phyloP scores from a whole-genome alignment of 1,284 basidiomycete genomes.

The Vanrija pseudolonga region DNA sequence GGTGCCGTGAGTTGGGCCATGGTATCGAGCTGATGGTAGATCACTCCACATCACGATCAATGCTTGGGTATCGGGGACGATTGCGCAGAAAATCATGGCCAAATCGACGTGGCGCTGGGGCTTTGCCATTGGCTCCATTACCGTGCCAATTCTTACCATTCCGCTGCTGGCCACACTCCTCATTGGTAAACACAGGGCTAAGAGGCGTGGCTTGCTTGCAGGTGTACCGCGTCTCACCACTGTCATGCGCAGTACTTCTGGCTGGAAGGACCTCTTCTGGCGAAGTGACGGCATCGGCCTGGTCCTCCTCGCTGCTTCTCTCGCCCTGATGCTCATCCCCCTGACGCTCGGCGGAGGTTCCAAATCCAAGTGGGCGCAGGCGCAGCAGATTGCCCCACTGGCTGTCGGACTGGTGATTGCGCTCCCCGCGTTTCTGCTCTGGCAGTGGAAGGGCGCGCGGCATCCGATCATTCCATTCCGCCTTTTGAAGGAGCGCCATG shows the following conservation, averaged over 20 bases:
- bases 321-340: constrained; percentile 45
- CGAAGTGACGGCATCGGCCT: constrained; percentile 46
- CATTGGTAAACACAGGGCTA: neutral
- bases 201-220: neutral
- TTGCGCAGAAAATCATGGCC: neutral
- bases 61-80: neutral
- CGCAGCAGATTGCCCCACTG: constrained; percentile 45
- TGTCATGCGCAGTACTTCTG: too few relatives aligned
- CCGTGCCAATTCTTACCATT: constrained; percentile 18
- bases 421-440: constrained; percentile 44
- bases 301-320: constrained; percentile 39
- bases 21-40: neutral
- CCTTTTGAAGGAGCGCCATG: constrained; percentile 39
- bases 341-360: constrained; percentile 47
- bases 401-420: constrained; percentile 40
- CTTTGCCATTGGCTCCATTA: neutral
- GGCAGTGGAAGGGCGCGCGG: constrained; percentile 39
- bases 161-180: constrained; percentile 27
- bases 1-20: constrained; percentile 35
- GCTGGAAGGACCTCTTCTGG: constrained; percentile 44
- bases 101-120: constrained; percentile 65
- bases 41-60: constrained; percentile 46
- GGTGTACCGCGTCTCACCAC: neutral
- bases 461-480: constrained; percentile 38
- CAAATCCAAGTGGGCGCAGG: constrained; percentile 32